A percentile compares a stretch with the other conserved stretches of the same genome.
Evolutionary conservation across 2,329 filamentous ascomycete genomes (phyloP).

Genomic region (Trichoderma semiorbis): DNA sequence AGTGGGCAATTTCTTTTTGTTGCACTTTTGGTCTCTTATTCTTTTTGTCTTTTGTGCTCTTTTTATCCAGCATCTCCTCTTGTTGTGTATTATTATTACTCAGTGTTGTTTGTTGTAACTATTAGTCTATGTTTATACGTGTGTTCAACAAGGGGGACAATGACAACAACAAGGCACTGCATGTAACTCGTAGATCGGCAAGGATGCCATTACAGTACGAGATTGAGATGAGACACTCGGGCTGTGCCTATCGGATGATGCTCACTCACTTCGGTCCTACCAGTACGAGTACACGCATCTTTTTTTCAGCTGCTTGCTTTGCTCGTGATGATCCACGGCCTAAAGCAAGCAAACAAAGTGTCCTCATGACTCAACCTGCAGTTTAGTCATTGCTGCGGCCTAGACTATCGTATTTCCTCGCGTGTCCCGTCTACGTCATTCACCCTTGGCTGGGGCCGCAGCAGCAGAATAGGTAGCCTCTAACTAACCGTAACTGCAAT

Average conservation of each 20-base stretch:
- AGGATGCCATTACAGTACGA: background rate
- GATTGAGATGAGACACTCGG: background rate
- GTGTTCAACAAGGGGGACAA: background rate
- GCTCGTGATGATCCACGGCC: background rate
- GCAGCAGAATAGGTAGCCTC: background rate
- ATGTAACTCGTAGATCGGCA: background rate
- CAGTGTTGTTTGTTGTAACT: background rate
- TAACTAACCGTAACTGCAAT: background rate
- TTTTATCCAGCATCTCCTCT: background rate
- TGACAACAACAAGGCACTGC: background rate
- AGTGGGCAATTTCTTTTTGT: conserved; percentile 15
- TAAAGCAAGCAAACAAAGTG: background rate
- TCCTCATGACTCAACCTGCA: background rate
- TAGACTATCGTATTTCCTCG: background rate
- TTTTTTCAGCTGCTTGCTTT: background rate
- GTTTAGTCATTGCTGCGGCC: background rate
- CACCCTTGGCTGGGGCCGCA: background rate
- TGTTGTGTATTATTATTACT: background rate
- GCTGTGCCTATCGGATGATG: background rate
- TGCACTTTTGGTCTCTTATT: background rate
- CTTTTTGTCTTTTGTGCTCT: background rate
- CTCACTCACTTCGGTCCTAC: background rate
- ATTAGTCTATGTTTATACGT: background rate
- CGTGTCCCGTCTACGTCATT: background rate
- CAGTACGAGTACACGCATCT: background rate